These are phyloP conservation scores for Ustilago vetiveriae DNA, from an alignment of 1,284 basidiomycete genomes.

Conservation along the genomic window DNA sequence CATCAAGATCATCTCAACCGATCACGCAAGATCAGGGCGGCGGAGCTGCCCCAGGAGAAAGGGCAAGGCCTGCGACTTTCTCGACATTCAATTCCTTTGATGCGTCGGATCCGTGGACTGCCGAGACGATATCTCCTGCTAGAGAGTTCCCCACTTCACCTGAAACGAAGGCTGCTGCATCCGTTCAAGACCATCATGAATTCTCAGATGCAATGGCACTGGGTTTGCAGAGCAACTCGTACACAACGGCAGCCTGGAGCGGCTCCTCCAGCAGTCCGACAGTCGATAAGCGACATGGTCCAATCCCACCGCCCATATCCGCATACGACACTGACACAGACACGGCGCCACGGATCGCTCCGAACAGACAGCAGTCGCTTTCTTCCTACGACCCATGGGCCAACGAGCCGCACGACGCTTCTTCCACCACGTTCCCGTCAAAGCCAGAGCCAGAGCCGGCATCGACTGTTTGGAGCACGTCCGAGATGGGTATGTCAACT, in stretches of 20 bases:
- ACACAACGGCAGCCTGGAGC: constrained; percentile 3
- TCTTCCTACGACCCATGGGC: constrained; percentile 32
- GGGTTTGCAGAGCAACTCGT: neutral
- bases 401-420: neutral
- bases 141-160: neutral
- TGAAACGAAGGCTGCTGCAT: neutral
- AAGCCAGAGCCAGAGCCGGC: constrained; percentile 1
- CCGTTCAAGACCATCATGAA: neutral
- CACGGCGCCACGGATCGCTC: neutral
- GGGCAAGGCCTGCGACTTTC: neutral
- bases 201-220: neutral
- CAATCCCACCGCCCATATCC: neutral
- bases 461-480: constrained; percentile 11
- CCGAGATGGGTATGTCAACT: neutral
- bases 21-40: neutral
- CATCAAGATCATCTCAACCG: neutral
- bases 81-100: constrained; percentile 24
- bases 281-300: neutral
- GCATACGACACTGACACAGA: neutral
- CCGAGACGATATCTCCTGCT: constrained; percentile 4
- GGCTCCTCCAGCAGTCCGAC: neutral
- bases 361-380: constrained; percentile 5
- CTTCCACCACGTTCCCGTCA: neutral
- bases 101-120: constrained; percentile 38
- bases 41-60: neutral